Conservation (phyloP, 805 yeast species). For the Wickerhamiella spandovensis region DNA sequence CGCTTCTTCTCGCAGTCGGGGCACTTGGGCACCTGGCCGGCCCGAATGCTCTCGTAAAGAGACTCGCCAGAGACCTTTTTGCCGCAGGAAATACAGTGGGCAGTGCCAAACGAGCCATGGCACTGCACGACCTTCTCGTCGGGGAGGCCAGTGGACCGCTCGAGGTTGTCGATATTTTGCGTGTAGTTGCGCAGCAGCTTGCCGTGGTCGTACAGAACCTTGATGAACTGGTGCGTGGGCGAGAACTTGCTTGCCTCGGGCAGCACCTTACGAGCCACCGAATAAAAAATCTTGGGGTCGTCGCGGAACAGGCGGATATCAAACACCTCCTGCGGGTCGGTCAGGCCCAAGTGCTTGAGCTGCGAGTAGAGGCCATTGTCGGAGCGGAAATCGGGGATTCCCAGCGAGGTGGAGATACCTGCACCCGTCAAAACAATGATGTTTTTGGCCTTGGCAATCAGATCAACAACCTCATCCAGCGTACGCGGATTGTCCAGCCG, state of each 20-base stretch:
- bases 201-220: constrained; percentile 56
- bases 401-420: constrained; percentile 79
- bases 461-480: constrained; percentile 42
- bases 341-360: constrained; percentile 52
- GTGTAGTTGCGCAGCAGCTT: constrained; percentile 76
- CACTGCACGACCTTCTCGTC: constrained; percentile 67
- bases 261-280: constrained; percentile 72
- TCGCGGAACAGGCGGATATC: constrained; percentile 55
- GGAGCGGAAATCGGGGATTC: constrained; percentile 87
- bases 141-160: constrained; percentile 62
- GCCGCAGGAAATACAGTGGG: constrained; percentile 70
- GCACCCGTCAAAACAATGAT: constrained; percentile 81
- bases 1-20: constrained; percentile 40
- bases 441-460: constrained; percentile 41
- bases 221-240: constrained; percentile 73
- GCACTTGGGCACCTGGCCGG: constrained; percentile 54
- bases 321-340: constrained; percentile 86
- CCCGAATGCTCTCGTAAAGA: constrained; percentile 46
- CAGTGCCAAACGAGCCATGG: constrained; percentile 85
- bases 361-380: constrained; percentile 71
- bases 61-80: constrained; percentile 51
- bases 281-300: constrained; percentile 70
- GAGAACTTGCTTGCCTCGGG: constrained; percentile 55
- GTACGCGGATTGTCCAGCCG: constrained; percentile 25
- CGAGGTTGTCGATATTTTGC: constrained; percentile 81